Percentiles rank a stretch among this genome's conserved stretches.
Evolutionary conservation across 495 filamentous ascomycete species (phyloP).

Genomic region (Talaromyces thailandensis): DNA sequence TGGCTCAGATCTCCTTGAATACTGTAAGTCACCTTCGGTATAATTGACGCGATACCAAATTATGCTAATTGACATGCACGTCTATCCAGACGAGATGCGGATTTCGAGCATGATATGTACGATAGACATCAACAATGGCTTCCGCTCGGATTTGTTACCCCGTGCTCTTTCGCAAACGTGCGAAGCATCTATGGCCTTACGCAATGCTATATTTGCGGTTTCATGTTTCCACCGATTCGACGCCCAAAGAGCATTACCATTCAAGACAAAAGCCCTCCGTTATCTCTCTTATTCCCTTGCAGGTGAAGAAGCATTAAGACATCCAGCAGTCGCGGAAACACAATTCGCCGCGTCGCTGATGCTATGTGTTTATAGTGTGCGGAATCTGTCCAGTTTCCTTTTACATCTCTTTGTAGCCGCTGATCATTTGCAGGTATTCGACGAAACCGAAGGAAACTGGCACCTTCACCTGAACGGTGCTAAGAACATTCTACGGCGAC

Average conservation of each 20-base stretch:
- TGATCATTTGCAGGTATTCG: slow-evolving; percentile 1
- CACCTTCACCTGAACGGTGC: slow-evolving; percentile 1
- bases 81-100: neutral
- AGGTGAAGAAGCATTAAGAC: neutral
- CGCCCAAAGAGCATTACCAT: neutral
- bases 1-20: neutral
- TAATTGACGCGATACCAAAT: neutral
- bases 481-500: neutral
- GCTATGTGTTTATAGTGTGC: slow-evolving; percentile 4
- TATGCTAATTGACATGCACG: neutral
- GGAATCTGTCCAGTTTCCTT: neutral
- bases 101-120: slow-evolving; percentile 6
- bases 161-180: neutral
- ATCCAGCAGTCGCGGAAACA: neutral
- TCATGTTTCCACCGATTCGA: neutral
- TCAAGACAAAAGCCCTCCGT: neutral
- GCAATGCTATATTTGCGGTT: slow-evolving; percentile 1
- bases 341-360: slow-evolving; percentile 2
- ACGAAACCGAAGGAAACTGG: slow-evolving; percentile 4
- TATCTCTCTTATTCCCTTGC: neutral
- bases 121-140: neutral
- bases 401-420: neutral
- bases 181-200: neutral
- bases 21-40: neutral
- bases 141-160: neutral